Conservation (phyloP, 345 rosid genomes). For the Psidium guajava region DNA sequence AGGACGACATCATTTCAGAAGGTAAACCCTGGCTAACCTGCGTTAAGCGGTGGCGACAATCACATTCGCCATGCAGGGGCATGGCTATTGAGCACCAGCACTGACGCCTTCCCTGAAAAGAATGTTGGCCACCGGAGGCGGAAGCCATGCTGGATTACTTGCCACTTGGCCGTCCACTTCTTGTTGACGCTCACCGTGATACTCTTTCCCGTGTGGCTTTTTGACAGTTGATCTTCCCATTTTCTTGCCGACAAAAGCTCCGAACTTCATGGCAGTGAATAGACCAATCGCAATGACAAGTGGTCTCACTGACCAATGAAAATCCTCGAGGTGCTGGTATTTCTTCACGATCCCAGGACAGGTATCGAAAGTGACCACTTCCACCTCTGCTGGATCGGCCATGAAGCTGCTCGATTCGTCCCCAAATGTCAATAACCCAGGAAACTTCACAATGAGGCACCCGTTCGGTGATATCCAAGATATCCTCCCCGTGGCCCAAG, state of each 20-base stretch:
- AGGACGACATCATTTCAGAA: neutral
- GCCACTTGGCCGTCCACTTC: conserved; percentile 9
- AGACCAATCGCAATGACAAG: conserved; percentile 56
- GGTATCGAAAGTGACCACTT: conserved; percentile 44
- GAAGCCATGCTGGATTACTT: conserved; percentile 37
- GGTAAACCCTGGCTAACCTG: neutral
- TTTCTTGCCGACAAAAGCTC: conserved; percentile 36
- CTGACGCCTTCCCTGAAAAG: conserved; percentile 20
- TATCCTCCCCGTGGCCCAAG: conserved; percentile 85
- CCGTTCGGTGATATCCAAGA: conserved; percentile 62
- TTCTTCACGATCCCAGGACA: conserved; percentile 57
- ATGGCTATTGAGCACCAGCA: neutral
- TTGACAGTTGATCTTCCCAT: conserved; percentile 35
- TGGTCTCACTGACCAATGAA: conserved; percentile 93
- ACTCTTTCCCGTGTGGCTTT: conserved; percentile 9
- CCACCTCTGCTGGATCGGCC: conserved; percentile 93
- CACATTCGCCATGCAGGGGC: neutral
- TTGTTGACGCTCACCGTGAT: conserved; percentile 4
- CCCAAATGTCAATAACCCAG: conserved; percentile 56
- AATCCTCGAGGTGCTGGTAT: conserved; percentile 87
- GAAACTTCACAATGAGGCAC: conserved; percentile 69
- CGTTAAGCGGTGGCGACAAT: neutral
- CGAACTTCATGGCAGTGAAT: conserved; percentile 57
- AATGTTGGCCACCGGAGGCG: conserved; percentile 32
- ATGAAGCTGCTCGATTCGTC: conserved; percentile 31